phyloP scores from a whole-genome alignment of 176 grass and related monocot genomes.

The Raddia distichophylla region DNA sequence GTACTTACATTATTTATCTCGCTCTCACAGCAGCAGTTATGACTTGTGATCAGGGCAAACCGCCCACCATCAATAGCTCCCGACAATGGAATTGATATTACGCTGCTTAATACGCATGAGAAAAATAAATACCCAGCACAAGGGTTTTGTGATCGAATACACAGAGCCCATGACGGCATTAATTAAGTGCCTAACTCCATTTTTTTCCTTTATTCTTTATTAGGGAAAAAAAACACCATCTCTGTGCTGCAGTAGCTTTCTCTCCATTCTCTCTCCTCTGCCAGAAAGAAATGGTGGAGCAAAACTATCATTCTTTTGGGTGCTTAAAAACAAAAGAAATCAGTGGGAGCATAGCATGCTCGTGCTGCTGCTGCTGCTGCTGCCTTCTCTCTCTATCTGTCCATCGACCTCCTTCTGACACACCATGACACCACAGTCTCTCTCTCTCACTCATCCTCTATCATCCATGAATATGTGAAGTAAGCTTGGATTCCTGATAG shows the following conservation, averaged over 20 bases:
- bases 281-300: neutral
- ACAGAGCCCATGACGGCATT: constrained; percentile 39
- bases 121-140: constrained; percentile 42
- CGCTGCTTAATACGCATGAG: constrained; percentile 14
- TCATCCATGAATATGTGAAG: constrained; percentile 35
- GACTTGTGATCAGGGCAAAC: neutral
- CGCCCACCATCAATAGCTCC: constrained; percentile 2
- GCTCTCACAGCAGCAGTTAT: neutral
- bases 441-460: constrained; percentile 36
- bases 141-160: constrained; percentile 41
- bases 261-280: neutral
- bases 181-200: constrained; percentile 36
- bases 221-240: neutral
- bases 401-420: constrained; percentile 58
- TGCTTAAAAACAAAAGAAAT: constrained; percentile 17
- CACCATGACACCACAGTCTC: constrained; percentile 41
- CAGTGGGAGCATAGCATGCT: constrained; percentile 29
- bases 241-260: neutral
- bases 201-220: neutral
- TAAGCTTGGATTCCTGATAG: constrained; percentile 84
- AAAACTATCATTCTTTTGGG: constrained; percentile 29
- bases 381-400: constrained; percentile 13
- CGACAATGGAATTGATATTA: constrained; percentile 39
- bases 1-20: neutral
- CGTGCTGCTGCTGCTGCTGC: neutral